These are phyloP conservation scores for Forsythia viridissima DNA, from an alignment of 257 asterid species.

Conservation along the genomic window DNA sequence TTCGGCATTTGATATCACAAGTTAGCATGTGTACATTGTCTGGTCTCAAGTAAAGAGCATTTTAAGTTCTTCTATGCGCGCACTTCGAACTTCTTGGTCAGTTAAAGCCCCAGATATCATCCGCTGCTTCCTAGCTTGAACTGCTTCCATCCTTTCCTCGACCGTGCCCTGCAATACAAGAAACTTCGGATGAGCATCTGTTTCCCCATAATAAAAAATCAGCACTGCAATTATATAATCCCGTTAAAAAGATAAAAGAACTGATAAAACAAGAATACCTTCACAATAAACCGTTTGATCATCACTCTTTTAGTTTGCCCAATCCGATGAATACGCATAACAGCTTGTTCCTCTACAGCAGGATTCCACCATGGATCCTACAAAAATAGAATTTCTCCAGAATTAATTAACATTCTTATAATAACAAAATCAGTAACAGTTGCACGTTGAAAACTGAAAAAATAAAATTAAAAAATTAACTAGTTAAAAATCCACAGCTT, in stretches of 20 bases:
- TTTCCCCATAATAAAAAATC: background rate
- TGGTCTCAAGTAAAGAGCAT: conserved; percentile 77
- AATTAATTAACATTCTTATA: background rate
- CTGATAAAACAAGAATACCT: conserved; percentile 45
- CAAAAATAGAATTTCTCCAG: conserved; percentile 10
- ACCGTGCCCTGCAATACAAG: conserved; percentile 68
- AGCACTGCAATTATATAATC: background rate
- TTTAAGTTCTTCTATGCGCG: conserved; percentile 90
- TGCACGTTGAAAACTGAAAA: background rate
- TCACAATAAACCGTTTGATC: conserved; percentile 78
- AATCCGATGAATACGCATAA: conserved; percentile 98
- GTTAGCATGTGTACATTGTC: background rate
- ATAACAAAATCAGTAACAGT: background rate
- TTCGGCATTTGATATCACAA: conserved; percentile 9
- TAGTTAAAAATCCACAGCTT: background rate
- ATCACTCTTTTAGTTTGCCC: conserved; percentile 83
- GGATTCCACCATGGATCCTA: conserved; percentile 99
- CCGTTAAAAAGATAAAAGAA: background rate
- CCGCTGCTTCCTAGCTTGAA: conserved; percentile 90
- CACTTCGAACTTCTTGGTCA: conserved; percentile 92
- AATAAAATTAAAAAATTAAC: background rate
- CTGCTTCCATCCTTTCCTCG: conserved; percentile 97
- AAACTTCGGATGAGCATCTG: conserved; percentile 10
- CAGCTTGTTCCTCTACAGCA: conserved; percentile 99
- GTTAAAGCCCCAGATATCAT: conserved; percentile 96